Base-by-base conservation (phyloP, 140 eudicot species). In the Stevia rebaudiana region DNA sequence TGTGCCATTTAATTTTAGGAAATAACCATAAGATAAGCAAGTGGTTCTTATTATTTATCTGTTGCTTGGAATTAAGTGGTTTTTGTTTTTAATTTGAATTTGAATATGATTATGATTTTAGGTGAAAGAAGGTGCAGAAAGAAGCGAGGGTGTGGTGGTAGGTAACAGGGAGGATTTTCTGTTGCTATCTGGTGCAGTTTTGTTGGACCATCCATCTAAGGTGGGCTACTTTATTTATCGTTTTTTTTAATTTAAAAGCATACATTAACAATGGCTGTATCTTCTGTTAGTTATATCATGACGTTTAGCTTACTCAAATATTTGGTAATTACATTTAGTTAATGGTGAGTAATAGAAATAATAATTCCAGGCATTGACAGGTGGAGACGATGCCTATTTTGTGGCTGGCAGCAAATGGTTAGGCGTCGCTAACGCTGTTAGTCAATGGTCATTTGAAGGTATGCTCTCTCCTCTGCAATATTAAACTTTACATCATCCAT, bases 361-460 rank as follows among this genome's bases (percentile, higher is more conserved):
- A 84, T 90, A 83, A 84, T 90, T 81, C 90, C 95, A 90, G 97
- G 97, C 78, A 67, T 86, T 84, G 94, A 70, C 95, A 90, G 97
- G 97, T 90, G 90, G 91, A 65, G 90, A 86, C 69, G 97, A 90
- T 69, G 94, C 95, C 31, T 90, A 71, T 70, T 86, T 86, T 76
- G 60, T 86, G 24, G 62, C 84, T 73, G 75, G 70, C 57, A 60
- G 78, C 22, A 82, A 83, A 61, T 90, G 94, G 90, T 55, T 90
- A 62, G 95, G 94, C 46, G 86, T 86, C 57, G 95, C 97, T 18
- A 85, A 74, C 78, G 95, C 95, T 52, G 84, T 86, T 62, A 67
- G 79, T 53, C 83, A 74, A 72, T 90, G 97, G 97, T 84, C 97
- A 58, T 66, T 90, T 39, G 86, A 84, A 82, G 97, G 97, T 89